Percentiles rank a stretch among this genome's conserved stretches.
These are phyloP conservation scores for Elsinoe necatrix DNA, from an alignment of 2,329 filamentous ascomycete genomes.

Conservation along the genomic window DNA sequence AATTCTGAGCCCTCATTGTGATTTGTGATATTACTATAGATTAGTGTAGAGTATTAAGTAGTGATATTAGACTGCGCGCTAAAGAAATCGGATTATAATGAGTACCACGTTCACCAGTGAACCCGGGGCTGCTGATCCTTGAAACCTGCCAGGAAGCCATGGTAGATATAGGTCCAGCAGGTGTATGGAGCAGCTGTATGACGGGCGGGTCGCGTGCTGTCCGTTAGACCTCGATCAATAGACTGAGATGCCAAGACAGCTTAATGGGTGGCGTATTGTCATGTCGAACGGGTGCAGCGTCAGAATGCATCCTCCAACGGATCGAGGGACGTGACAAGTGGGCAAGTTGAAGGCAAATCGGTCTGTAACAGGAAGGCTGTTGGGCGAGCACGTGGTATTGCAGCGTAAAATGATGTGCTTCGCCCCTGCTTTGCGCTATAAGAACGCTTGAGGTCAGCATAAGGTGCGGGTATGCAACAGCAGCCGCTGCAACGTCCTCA, in stretches of 20 bases:
- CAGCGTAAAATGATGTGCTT: conserved; percentile 1
- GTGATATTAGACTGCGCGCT: not conserved
- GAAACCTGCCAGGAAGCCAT: not conserved
- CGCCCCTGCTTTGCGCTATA: conserved; percentile 9
- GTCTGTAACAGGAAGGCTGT: not conserved
- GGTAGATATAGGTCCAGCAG: conserved; percentile 4
- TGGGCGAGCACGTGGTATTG: not conserved
- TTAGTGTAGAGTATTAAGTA: not conserved
- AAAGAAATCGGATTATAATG: not conserved
- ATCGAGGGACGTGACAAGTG: not conserved
- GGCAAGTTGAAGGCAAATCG: not conserved
- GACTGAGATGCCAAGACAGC: conserved; percentile 5
- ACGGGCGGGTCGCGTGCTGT: not conserved
- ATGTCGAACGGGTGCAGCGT: not conserved
- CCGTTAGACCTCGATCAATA: conserved; percentile 7
- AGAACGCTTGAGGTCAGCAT: conserved; percentile 8
- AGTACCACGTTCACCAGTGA: conserved; percentile 12
- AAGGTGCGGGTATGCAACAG: conserved; percentile 3
- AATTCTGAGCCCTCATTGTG: conserved; percentile 7
- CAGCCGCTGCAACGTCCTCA: not conserved
- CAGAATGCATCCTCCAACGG: not conserved
- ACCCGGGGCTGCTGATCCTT: not conserved
- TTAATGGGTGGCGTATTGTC: not conserved
- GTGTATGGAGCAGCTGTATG: not conserved
- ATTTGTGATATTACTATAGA: not conserved